These are phyloP conservation scores for Penicillium canariense DNA, from an alignment of 495 filamentous ascomycete species.

Conservation along the genomic window DNA sequence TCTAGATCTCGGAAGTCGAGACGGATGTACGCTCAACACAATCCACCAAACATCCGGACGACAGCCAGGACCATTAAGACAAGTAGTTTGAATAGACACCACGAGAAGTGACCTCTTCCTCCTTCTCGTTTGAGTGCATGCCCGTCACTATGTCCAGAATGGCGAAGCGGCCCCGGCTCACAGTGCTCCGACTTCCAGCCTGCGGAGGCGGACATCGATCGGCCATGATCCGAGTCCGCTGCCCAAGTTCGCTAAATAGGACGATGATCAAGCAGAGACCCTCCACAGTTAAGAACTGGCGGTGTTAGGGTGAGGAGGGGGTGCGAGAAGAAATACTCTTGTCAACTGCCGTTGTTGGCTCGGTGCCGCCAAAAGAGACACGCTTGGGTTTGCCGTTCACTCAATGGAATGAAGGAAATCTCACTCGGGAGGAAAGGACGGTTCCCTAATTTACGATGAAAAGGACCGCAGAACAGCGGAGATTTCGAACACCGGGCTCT, in stretches of 20 bases:
- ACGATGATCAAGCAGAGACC: not conserved
- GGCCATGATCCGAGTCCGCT: constrained; percentile 18
- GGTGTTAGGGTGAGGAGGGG: not conserved
- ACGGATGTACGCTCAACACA: not conserved
- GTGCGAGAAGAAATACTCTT: not conserved
- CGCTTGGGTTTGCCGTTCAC: too few species aligned
- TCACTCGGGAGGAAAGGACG: too few species aligned
- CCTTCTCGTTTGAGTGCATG: not conserved
- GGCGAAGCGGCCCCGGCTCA: constrained; percentile 27
- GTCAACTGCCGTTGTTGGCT: constrained; percentile 9
- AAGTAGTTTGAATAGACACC: not conserved
- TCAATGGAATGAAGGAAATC: too few species aligned
- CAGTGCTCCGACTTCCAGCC: constrained; percentile 31
- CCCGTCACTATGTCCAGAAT: constrained; percentile 16
- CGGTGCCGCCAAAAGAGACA: too few species aligned
- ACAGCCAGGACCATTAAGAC: not conserved
- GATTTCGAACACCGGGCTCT: not conserved
- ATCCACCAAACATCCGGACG: not conserved
- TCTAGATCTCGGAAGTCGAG: not conserved
- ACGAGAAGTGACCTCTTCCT: not conserved
- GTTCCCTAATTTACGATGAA: too few species aligned
- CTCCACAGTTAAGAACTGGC: too few species aligned
- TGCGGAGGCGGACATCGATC: constrained; percentile 2
- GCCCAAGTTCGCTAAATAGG: not conserved
- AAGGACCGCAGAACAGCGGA: too few species aligned